Conservation (phyloP, 2,329 filamentous ascomycete species). For the Verticillium klebahnii region DNA sequence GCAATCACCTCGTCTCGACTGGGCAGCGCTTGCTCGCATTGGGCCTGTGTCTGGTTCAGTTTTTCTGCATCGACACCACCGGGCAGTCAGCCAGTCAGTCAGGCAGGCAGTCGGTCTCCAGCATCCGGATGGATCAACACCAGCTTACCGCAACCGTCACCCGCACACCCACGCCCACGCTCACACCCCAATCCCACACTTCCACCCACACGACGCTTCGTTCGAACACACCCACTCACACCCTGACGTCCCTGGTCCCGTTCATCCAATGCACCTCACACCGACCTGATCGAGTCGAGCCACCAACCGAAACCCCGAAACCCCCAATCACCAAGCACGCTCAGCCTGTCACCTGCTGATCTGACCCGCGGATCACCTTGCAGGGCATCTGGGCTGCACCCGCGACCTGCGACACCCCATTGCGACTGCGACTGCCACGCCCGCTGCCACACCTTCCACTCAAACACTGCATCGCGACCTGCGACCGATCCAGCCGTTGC, state of each 20-base stretch:
- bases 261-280: not conserved
- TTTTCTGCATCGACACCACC: not conserved
- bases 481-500: slow-evolving; percentile 2
- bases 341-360: not conserved
- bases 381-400: not conserved
- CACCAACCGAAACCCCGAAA: not conserved
- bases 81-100: not conserved
- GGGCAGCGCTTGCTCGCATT: not conserved
- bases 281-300: not conserved
- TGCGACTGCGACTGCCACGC: not conserved
- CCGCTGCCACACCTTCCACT: not conserved
- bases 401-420: not conserved
- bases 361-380: not conserved
- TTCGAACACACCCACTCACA: not conserved
- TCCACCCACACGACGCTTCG: not conserved
- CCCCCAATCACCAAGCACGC: not conserved
- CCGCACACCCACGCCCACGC: not conserved
- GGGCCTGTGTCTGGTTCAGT: not conserved
- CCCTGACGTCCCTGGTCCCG: not conserved
- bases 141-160: not conserved
- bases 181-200: not conserved
- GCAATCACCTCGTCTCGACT: too few relatives aligned
- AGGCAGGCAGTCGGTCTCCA: not conserved
- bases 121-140: not conserved
- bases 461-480: slow-evolving; percentile 2